A percentile compares a stretch with the other conserved stretches of the same genome.
Evolutionary conservation across 306 rosid genomes (phyloP).

Genomic region (Bauhinia variegata): DNA sequence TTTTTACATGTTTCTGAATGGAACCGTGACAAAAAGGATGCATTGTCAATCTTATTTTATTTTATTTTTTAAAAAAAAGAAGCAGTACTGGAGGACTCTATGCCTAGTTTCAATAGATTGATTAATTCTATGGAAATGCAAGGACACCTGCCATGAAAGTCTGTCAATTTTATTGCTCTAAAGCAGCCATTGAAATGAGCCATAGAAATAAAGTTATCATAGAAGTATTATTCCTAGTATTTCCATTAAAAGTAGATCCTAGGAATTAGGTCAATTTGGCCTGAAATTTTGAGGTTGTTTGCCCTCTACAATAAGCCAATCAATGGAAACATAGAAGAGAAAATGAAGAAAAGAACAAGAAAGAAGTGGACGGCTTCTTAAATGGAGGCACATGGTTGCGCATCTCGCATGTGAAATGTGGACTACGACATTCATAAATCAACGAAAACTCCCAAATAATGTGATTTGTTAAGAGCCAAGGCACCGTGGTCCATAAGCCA

Average conservation of each 20-base stretch:
- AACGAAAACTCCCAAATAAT: slow-evolving; percentile 41
- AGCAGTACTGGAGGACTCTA: background rate
- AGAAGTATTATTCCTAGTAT: slow-evolving; percentile 2
- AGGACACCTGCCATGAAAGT: slow-evolving; percentile 18
- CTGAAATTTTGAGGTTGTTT: background rate
- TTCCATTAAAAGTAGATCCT: background rate
- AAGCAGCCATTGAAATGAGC: too few species aligned
- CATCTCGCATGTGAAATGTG: slow-evolving; percentile 51
- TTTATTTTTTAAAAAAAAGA: too few species aligned
- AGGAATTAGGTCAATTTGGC: slow-evolving; percentile 7
- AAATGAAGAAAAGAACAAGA: slow-evolving; percentile 7
- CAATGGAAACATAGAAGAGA: background rate
- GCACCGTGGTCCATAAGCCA: slow-evolving; percentile 19
- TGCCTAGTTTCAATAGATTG: background rate
- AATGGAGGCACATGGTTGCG: slow-evolving; percentile 70
- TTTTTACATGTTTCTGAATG: too few species aligned
- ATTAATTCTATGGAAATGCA: background rate
- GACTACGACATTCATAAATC: slow-evolving; percentile 42
- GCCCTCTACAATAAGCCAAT: background rate
- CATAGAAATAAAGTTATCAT: background rate
- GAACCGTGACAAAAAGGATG: too few species aligned
- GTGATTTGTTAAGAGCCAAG: slow-evolving; percentile 26
- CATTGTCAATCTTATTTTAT: too few species aligned
- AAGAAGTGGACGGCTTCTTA: slow-evolving; percentile 43
- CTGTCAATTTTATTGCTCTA: background rate